phyloP scores from a whole-genome alignment of 257 asterid species.

The Salvia rosmarinus region DNA sequence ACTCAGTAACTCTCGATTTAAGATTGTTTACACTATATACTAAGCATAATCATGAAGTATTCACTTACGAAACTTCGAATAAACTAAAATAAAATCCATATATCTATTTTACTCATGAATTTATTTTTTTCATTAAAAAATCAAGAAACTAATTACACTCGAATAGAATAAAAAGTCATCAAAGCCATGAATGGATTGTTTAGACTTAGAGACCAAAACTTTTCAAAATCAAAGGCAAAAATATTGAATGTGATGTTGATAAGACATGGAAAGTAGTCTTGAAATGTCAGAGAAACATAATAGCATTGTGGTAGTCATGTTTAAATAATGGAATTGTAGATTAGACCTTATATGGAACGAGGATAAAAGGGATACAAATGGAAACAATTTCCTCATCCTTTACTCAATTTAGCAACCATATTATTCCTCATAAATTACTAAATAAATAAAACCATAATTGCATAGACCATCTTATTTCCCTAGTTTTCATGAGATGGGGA shows the following conservation, averaged over 20 bases:
- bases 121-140: too few species aligned
- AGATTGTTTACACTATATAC: background rate
- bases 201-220: constrained; percentile 4
- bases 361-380: constrained; percentile 33
- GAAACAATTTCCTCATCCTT: background rate
- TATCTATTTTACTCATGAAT: background rate
- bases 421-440: background rate
- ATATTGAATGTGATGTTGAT: constrained; percentile 47
- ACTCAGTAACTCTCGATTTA: background rate
- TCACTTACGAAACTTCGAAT: background rate
- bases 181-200: constrained; percentile 31
- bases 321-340: constrained; percentile 24
- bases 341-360: constrained; percentile 25
- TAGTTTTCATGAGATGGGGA: background rate
- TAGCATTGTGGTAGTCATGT: constrained; percentile 31
- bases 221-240: background rate
- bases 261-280: constrained; percentile 34
- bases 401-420: constrained; percentile 15
- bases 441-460: background rate
- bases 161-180: background rate
- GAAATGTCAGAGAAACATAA: constrained; percentile 36
- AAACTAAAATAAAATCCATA: background rate
- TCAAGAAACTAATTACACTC: background rate
- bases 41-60: background rate
- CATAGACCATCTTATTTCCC: background rate